These are phyloP conservation scores for Candida succiphila DNA, from an alignment of 805 yeast species.

Conservation along the genomic window DNA sequence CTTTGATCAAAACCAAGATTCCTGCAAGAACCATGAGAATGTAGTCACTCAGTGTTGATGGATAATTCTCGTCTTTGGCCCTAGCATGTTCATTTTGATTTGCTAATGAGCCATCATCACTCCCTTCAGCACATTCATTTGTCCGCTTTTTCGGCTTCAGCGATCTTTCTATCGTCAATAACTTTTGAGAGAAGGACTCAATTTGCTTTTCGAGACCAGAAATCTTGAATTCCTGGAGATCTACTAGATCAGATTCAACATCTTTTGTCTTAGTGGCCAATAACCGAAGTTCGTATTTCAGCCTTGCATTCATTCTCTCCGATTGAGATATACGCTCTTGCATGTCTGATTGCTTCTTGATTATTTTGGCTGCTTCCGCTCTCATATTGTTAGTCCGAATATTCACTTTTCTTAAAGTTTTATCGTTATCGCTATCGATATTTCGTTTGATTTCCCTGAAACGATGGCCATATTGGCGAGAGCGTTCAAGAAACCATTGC, in stretches of 20 bases:
- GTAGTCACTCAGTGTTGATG: background rate
- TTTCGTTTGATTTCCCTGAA: background rate
- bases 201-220: conserved; percentile 12
- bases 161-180: background rate
- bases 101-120: background rate
- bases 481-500: conserved; percentile 2
- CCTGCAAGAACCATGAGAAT: background rate
- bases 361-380: conserved; percentile 9
- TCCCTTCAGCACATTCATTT: background rate
- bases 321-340: conserved; percentile 35
- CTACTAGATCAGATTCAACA: conserved; percentile 43
- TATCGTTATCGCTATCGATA: conserved; percentile 8
- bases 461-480: background rate
- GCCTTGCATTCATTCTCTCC: conserved; percentile 44
- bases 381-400: conserved; percentile 1
- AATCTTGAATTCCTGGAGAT: conserved; percentile 27
- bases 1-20: conserved; percentile 7
- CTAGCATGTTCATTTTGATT: too few species aligned
- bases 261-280: conserved; percentile 54
- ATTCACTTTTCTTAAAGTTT: conserved; percentile 11
- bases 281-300: conserved; percentile 56
- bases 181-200: background rate
- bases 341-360: conserved; percentile 17
- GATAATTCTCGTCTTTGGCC: background rate
- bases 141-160: background rate